Evolutionary conservation across 2,329 filamentous ascomycete species (phyloP).

Genomic region (Ceratocystis colombiana): DNA sequence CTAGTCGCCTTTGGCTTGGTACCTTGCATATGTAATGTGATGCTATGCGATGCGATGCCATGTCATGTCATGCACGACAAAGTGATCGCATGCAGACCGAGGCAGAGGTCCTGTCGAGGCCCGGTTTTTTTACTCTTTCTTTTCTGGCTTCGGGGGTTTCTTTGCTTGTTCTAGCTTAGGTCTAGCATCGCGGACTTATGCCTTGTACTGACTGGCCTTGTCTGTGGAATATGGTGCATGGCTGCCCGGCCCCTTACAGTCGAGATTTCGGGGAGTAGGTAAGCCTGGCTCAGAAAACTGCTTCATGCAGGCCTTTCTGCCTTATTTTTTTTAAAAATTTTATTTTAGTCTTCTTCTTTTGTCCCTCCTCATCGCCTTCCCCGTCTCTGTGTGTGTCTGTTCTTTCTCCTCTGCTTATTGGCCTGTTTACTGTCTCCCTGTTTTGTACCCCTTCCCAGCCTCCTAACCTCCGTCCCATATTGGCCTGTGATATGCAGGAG

Average conservation of each 20-base stretch:
- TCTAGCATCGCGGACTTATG: not conserved
- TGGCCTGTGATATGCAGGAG: slow-evolving; percentile 17
- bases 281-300: not conserved
- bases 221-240: not conserved
- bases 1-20: slow-evolving; percentile 5
- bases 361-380: not conserved
- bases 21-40: slow-evolving; percentile 20
- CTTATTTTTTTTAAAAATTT: not conserved
- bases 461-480: slow-evolving; percentile 15
- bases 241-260: not conserved
- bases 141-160: not conserved
- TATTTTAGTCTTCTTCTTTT: not conserved
- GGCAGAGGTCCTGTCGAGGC: slow-evolving; percentile 1
- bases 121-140: not conserved
- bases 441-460: slow-evolving; percentile 10
- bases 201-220: not conserved
- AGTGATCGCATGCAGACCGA: slow-evolving; percentile 15
- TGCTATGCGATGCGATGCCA: not conserved
- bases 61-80: slow-evolving; percentile 18
- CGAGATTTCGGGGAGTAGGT: not conserved
- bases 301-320: slow-evolving; percentile 4
- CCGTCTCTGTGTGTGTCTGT: not conserved
- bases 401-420: not conserved
- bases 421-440: slow-evolving; percentile 1
- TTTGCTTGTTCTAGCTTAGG: not conserved